Conservation (phyloP, 805 yeast species). For the Candida verbasci region DNA sequence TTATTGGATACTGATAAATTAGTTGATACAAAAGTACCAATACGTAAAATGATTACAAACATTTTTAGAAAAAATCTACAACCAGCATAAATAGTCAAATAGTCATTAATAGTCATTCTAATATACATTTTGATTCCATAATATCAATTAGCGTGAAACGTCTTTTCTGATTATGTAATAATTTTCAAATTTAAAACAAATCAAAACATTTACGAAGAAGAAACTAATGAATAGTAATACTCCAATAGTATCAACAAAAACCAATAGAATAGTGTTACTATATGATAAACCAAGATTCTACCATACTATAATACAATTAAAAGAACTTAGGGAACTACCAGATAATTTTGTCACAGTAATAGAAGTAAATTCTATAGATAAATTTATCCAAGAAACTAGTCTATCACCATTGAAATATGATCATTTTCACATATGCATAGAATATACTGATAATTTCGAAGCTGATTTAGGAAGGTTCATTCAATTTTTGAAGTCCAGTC, state of each 20-base stretch:
- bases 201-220: neutral
- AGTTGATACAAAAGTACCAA: neutral
- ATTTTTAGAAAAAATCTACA: neutral
- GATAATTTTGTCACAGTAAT: slow-evolving; percentile 17
- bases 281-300: slow-evolving; percentile 26
- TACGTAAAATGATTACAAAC: neutral
- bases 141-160: no score
- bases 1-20: slow-evolving; percentile 10
- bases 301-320: slow-evolving; percentile 22
- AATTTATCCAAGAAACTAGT: slow-evolving; percentile 7
- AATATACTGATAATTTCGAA: slow-evolving; percentile 27
- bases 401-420: slow-evolving; percentile 15
- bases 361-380: slow-evolving; percentile 15
- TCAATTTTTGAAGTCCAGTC: slow-evolving; percentile 17
- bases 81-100: slow-evolving; percentile 1
- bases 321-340: slow-evolving; percentile 16
- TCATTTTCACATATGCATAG: slow-evolving; percentile 25
- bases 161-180: no score
- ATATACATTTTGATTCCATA: no score
- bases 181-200: no score
- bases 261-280: slow-evolving; percentile 13
- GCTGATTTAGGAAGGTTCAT: slow-evolving; percentile 16
- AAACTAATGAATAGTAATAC: neutral
- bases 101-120: no score
- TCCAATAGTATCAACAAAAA: slow-evolving; percentile 1